phyloP scores from a whole-genome alignment of 169 alveolate genomes.

The Besnoitia besnoiti region DNA sequence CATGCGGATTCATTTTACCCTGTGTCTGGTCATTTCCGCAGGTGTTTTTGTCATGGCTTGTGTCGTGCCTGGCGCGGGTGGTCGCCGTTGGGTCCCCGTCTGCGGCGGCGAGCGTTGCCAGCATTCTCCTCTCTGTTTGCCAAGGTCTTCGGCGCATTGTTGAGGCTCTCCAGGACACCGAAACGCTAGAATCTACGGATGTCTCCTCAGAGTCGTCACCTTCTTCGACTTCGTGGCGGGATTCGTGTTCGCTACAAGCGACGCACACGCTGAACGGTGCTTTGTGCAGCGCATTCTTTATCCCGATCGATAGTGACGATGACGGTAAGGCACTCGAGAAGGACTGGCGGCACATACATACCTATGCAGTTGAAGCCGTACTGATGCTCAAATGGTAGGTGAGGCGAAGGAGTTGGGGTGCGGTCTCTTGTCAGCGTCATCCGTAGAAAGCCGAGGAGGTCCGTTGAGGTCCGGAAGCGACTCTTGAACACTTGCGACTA shows the following conservation, averaged over 20 bases:
- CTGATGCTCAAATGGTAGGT: no score
- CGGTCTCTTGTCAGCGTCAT: no score
- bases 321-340: background rate
- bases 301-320: background rate
- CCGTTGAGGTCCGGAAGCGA: no score
- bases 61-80: background rate
- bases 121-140: background rate
- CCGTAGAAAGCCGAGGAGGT: no score
- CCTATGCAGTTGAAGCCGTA: no score
- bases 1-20: background rate
- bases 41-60: background rate
- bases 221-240: background rate
- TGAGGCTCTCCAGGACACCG: background rate
- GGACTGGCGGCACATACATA: no score
- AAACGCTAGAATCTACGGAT: background rate
- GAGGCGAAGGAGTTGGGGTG: no score
- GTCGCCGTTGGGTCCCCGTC: background rate
- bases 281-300: background rate
- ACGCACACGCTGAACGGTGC: background rate
- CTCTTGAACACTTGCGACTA: no score
- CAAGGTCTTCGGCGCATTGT: background rate
- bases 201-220: background rate
- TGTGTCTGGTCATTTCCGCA: background rate
- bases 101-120: background rate
- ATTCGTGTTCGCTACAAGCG: no score